phyloP scores from a whole-genome alignment of 2,329 filamentous ascomycete genomes.

The Fusarium sp. region DNA sequence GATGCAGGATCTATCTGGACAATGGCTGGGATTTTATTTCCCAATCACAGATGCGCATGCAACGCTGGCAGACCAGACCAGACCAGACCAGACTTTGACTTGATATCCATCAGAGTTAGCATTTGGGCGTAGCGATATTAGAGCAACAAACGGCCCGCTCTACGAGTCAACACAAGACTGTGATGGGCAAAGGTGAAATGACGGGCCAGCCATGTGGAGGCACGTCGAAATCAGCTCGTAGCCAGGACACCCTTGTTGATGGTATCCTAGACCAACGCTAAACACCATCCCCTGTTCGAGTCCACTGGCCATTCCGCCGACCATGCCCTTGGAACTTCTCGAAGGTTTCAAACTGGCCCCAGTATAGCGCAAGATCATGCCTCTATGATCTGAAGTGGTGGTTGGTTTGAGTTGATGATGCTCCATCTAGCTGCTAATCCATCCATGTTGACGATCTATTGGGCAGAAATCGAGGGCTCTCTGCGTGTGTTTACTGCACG shows the following conservation, averaged over 20 bases:
- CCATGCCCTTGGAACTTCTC: slow-evolving; percentile 50
- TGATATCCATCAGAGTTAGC: neutral
- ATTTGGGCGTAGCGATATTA: slow-evolving; percentile 25
- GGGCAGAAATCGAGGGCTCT: slow-evolving; percentile 32
- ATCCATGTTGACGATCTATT: slow-evolving; percentile 46
- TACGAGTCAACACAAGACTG: slow-evolving; percentile 41
- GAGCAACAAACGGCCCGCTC: slow-evolving; percentile 38
- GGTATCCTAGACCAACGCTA: slow-evolving; percentile 35
- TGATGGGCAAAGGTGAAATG: slow-evolving; percentile 36
- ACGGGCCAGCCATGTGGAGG: slow-evolving; percentile 33
- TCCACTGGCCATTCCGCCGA: slow-evolving; percentile 46
- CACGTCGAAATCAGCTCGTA: slow-evolving; percentile 44
- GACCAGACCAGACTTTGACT: slow-evolving; percentile 8
- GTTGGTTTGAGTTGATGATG: slow-evolving; percentile 32
- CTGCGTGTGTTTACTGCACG: slow-evolving; percentile 5
- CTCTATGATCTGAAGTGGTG: slow-evolving; percentile 43
- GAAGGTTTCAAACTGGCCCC: slow-evolving; percentile 47
- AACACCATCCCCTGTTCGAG: slow-evolving; percentile 34
- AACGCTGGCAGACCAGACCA: slow-evolving; percentile 17
- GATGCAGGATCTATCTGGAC: slow-evolving; percentile 29
- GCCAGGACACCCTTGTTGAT: slow-evolving; percentile 29
- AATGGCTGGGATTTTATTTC: slow-evolving; percentile 17
- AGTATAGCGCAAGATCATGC: slow-evolving; percentile 47
- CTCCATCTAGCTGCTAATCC: slow-evolving; percentile 23
- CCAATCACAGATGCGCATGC: slow-evolving; percentile 25